Conservation (phyloP, 2,329 filamentous ascomycete species). For the Ampelomyces quisqualis region DNA sequence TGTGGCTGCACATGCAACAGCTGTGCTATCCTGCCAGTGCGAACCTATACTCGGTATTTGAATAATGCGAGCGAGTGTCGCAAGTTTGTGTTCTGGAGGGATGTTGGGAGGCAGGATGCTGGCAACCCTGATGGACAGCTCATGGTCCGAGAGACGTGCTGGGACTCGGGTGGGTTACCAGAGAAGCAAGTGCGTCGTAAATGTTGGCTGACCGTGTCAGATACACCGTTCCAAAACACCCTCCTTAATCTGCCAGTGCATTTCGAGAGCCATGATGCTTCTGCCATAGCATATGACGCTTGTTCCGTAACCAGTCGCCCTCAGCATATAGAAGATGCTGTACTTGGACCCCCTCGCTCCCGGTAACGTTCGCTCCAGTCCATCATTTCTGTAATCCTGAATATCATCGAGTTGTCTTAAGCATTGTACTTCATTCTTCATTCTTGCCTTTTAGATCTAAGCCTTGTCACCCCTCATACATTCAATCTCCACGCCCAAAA, state of each 20-base stretch:
- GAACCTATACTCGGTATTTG: conserved; percentile 36
- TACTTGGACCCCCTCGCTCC: not conserved
- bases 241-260: conserved; percentile 26
- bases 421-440: conserved; percentile 1
- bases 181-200: too few species aligned
- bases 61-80: conserved; percentile 29
- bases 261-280: conserved; percentile 3
- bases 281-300: not conserved
- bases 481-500: conserved; percentile 3
- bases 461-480: conserved; percentile 10
- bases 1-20: conserved; percentile 37
- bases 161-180: conserved; percentile 16
- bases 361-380: too few species aligned
- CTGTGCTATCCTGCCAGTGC: conserved; percentile 28
- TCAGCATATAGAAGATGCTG: not conserved
- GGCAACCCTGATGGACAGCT: conserved; percentile 11
- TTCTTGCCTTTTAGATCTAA: too few species aligned
- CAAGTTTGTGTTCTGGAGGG: conserved; percentile 29
- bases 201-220: conserved; percentile 1
- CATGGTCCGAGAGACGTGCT: conserved; percentile 28
- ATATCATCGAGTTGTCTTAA: too few species aligned
- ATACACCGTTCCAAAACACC: conserved; percentile 2
- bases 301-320: conserved; percentile 1
- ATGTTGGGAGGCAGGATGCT: not conserved
- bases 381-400: too few species aligned